Percentiles rank a stretch among this genome's conserved stretches.
Evolutionary conservation across 306 rosid species (phyloP).

Genomic region (Gynostemma pentaphyllum): DNA sequence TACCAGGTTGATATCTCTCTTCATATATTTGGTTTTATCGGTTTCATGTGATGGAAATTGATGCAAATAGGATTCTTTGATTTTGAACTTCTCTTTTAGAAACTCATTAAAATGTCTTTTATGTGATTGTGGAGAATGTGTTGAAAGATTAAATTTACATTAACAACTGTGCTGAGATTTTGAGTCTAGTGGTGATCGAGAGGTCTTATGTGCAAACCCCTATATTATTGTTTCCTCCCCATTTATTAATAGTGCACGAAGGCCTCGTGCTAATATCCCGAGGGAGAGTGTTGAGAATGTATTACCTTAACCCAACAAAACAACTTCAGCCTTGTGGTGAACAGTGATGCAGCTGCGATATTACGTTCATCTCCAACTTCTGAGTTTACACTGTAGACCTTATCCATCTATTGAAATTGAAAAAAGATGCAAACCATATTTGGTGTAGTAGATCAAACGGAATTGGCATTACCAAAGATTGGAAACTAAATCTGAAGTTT

Average conservation of each 20-base stretch:
- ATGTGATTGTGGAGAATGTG: background rate
- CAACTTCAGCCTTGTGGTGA: too few relatives aligned
- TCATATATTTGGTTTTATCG: background rate
- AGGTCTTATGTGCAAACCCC: too few relatives aligned
- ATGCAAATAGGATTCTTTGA: background rate
- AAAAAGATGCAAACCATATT: background rate
- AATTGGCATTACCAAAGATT: background rate
- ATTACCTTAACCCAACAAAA: too few relatives aligned
- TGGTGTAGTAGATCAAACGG: background rate
- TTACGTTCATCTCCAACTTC: background rate
- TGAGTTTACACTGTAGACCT: background rate
- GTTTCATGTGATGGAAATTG: background rate
- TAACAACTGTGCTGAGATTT: too few relatives aligned
- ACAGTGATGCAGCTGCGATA: background rate
- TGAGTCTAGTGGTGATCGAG: too few relatives aligned
- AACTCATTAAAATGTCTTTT: background rate
- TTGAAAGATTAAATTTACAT: too few relatives aligned
- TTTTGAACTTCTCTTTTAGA: background rate
- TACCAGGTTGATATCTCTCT: constrained; percentile 36
- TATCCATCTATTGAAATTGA: background rate
- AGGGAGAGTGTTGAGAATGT: too few relatives aligned
- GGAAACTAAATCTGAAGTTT: too few relatives aligned
- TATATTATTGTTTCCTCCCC: too few relatives aligned
- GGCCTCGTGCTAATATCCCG: too few relatives aligned
- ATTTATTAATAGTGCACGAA: too few relatives aligned